These are phyloP conservation scores for Termitomyces sp. DNA, from an alignment of 1,284 basidiomycete species.

Conservation along the genomic window DNA sequence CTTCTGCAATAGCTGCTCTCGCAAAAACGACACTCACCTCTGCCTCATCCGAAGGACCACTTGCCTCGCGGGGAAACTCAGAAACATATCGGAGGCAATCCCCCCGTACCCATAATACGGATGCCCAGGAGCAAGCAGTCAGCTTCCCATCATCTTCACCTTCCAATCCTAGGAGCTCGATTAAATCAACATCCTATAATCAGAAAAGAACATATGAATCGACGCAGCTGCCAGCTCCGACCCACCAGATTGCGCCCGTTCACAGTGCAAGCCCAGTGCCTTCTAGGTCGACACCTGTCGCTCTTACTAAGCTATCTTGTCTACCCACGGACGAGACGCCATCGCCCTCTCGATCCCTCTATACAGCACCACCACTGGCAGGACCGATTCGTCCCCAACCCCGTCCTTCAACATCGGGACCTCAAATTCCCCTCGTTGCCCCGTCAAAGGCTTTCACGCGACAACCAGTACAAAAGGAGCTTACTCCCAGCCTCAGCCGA, in stretches of 20 bases:
- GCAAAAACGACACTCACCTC: constrained; percentile 20
- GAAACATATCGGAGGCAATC: constrained; percentile 3
- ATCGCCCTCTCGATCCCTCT: constrained; percentile 13
- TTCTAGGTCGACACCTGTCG: constrained; percentile 3
- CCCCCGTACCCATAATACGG: constrained; percentile 21
- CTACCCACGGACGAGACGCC: constrained; percentile 5
- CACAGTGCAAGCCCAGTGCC: constrained; percentile 1
- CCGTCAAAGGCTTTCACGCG: constrained; percentile 59
- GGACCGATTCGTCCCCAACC: constrained; percentile 46
- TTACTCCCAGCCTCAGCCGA: constrained; percentile 73
- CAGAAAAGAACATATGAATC: background rate
- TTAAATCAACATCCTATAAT: background rate
- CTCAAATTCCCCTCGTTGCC: constrained; percentile 39
- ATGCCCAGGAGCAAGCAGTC: constrained; percentile 35
- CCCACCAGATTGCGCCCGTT: background rate
- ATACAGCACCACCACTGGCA: constrained; percentile 28
- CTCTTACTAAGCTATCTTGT: constrained; percentile 2
- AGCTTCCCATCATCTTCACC: constrained; percentile 28
- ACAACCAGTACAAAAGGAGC: constrained; percentile 54
- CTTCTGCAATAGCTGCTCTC: constrained; percentile 7
- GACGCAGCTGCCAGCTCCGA: background rate
- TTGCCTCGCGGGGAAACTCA: background rate
- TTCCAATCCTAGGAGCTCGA: background rate
- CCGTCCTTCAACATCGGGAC: constrained; percentile 36
- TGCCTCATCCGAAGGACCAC: constrained; percentile 7